These are phyloP conservation scores for Balakata baccata DNA, from an alignment of 345 rosid species.

Conservation along the genomic window DNA sequence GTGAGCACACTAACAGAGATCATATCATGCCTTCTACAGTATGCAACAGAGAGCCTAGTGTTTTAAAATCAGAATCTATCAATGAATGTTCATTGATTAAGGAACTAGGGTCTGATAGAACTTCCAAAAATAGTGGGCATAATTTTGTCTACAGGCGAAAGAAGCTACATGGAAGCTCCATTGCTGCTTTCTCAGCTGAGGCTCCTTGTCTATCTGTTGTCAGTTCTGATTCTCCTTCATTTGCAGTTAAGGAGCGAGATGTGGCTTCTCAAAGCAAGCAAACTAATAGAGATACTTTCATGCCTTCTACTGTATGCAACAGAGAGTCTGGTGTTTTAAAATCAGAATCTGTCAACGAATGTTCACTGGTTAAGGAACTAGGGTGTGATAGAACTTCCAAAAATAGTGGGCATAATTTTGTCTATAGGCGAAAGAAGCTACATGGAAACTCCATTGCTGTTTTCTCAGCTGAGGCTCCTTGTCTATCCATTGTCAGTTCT, in stretches of 20 bases:
- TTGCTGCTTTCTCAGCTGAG: slow-evolving; percentile 29
- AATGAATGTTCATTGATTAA: slow-evolving; percentile 23
- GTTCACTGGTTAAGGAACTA: slow-evolving; percentile 24
- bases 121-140: slow-evolving; percentile 23
- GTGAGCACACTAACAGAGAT: slow-evolving; percentile 20
- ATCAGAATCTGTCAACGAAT: slow-evolving; percentile 24
- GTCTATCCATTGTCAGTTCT: slow-evolving; percentile 43
- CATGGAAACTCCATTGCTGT: slow-evolving; percentile 24
- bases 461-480: slow-evolving; percentile 32
- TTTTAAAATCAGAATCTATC: slow-evolving; percentile 24
- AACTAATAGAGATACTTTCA: slow-evolving; percentile 20
- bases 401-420: slow-evolving; percentile 37
- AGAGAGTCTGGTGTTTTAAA: slow-evolving; percentile 21
- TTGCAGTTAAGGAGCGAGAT: slow-evolving; percentile 30
- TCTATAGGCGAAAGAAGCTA: slow-evolving; percentile 51
- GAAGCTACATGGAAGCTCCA: slow-evolving; percentile 32
- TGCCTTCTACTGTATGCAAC: slow-evolving; percentile 20
- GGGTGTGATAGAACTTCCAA: slow-evolving; percentile 35
- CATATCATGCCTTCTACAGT: slow-evolving; percentile 17
- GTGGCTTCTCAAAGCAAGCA: slow-evolving; percentile 23
- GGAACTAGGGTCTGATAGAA: slow-evolving; percentile 35
- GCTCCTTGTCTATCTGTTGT: slow-evolving; percentile 39
- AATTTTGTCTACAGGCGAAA: slow-evolving; percentile 56
- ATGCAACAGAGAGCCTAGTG: slow-evolving; percentile 21
- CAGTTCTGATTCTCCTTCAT: slow-evolving; percentile 41